A percentile compares a stretch with the other conserved stretches of the same genome.
Evolutionary conservation across 495 filamentous ascomycete species (phyloP).

Genomic region (Tuber umbilicatum): DNA sequence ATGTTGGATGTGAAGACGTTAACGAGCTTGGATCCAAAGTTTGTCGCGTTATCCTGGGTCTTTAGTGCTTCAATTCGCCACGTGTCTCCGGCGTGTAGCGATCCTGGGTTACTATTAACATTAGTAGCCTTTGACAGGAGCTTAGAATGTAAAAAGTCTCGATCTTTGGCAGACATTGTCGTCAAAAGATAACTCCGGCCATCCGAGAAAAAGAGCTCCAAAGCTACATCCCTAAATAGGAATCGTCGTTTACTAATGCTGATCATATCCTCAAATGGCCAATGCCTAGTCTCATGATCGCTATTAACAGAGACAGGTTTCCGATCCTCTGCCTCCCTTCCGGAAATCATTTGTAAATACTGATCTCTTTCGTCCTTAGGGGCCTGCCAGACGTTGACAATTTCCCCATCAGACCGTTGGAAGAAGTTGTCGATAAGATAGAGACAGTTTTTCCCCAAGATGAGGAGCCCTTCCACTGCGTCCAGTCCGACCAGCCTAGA

Average conservation of each 20-base stretch:
- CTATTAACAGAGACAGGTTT: slow-evolving; percentile 47
- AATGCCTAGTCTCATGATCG: slow-evolving; percentile 77
- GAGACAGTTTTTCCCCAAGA: slow-evolving; percentile 83
- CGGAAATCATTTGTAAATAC: slow-evolving; percentile 88
- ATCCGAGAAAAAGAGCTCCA: slow-evolving; percentile 95
- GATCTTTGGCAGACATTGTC: slow-evolving; percentile 59
- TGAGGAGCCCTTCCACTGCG: slow-evolving; percentile 82
- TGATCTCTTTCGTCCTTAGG: slow-evolving; percentile 87
- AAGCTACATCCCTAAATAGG: slow-evolving; percentile 86
- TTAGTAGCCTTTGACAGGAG: slow-evolving; percentile 73
- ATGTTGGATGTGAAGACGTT: slow-evolving; percentile 75
- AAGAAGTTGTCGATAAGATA: slow-evolving; percentile 95
- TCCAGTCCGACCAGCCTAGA: slow-evolving; percentile 90
- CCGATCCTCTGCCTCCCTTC: slow-evolving; percentile 58
- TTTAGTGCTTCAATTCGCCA: slow-evolving; percentile 84
- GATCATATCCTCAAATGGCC: slow-evolving; percentile 89
- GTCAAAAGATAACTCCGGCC: slow-evolving; percentile 91
- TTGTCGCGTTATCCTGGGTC: slow-evolving; percentile 66
- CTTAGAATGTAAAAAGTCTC: slow-evolving; percentile 71
- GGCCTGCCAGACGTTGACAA: slow-evolving; percentile 91
- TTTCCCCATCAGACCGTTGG: slow-evolving; percentile 87
- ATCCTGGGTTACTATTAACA: slow-evolving; percentile 55
- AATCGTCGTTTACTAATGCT: slow-evolving; percentile 96
- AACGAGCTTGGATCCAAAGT: slow-evolving; percentile 85
- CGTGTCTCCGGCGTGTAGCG: slow-evolving; percentile 53